Evolutionary conservation across 2,329 filamentous ascomycete genomes (phyloP).

Genomic region (Pseudogymnoascus pannorum): DNA sequence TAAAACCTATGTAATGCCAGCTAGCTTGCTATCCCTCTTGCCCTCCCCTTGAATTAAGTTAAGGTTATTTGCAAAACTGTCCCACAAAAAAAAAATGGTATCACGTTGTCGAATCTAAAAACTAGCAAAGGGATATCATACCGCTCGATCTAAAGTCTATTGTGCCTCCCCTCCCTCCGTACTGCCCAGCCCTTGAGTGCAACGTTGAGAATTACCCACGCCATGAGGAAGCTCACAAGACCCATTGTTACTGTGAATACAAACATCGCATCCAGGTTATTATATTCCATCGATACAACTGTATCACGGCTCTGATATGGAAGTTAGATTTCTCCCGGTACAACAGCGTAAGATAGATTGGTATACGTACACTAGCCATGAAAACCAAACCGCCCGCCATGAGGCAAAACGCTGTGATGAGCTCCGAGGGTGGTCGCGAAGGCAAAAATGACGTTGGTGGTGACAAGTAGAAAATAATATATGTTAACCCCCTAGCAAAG

Average conservation of each 20-base stretch:
- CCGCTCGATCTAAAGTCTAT: background rate
- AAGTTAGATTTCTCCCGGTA: slow-evolving; percentile 18
- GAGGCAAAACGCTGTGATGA: slow-evolving; percentile 80
- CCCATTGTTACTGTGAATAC: slow-evolving; percentile 85
- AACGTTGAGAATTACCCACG: slow-evolving; percentile 70
- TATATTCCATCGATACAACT: slow-evolving; percentile 66
- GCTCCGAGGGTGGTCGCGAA: slow-evolving; percentile 79
- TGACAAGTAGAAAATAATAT: slow-evolving; percentile 69
- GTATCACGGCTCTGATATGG: slow-evolving; percentile 61
- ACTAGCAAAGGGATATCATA: background rate
- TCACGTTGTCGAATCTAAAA: background rate
- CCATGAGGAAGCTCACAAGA: slow-evolving; percentile 73
- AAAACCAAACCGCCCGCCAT: slow-evolving; percentile 85
- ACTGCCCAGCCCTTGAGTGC: slow-evolving; percentile 84
- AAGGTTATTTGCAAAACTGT: background rate
- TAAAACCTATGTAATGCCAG: no score
- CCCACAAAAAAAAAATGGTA: background rate
- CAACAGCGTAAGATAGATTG: background rate
- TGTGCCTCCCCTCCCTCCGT: slow-evolving; percentile 31
- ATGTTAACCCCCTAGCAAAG: slow-evolving; percentile 70
- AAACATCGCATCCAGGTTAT: slow-evolving; percentile 83
- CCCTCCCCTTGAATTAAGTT: background rate
- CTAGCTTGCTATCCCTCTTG: background rate
- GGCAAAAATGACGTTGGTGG: slow-evolving; percentile 76
- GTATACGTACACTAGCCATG: slow-evolving; percentile 70